Evolutionary conservation across 768 basidiomycete genomes (phyloP).

Genomic region (Rhizopogon rudus): DNA sequence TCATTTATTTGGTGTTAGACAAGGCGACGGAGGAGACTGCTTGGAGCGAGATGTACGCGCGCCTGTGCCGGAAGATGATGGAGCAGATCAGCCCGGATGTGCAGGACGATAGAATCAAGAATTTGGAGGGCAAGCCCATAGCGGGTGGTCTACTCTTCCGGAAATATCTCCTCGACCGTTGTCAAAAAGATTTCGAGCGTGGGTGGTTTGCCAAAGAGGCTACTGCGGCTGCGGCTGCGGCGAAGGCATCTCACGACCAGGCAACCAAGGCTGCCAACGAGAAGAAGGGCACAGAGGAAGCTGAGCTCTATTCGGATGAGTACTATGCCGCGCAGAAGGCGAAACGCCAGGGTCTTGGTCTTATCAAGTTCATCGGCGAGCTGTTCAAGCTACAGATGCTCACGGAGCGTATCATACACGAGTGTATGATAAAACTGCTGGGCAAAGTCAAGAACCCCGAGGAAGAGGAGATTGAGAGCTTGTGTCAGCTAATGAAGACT

Average conservation of each 20-base stretch:
- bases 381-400: constrained; percentile 99
- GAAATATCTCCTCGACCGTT: constrained; percentile 93
- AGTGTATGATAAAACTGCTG: constrained; percentile 93
- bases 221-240: constrained; percentile 34
- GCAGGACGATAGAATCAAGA: constrained; percentile 83
- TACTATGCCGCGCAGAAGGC: constrained; percentile 93
- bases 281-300: constrained; percentile 43
- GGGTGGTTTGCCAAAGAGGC: constrained; percentile 87
- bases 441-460: constrained; percentile 93
- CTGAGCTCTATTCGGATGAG: constrained; percentile 87
- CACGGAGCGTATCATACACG: constrained; percentile 97
- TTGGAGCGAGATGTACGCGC: constrained; percentile 98
- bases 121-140: constrained; percentile 80
- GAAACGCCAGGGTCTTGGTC: constrained; percentile 93
- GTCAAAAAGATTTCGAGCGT: constrained; percentile 96
- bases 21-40: constrained; percentile 87
- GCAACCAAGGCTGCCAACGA: too few relatives aligned
- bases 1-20: constrained; percentile 94
- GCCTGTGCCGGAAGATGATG: constrained; percentile 93
- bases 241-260: too few relatives aligned
- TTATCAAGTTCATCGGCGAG: constrained; percentile 98
- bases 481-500: constrained; percentile 89
- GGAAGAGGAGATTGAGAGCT: constrained; percentile 95
- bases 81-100: constrained; percentile 86
- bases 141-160: constrained; percentile 93